Percentiles rank a stretch among this genome's conserved stretches.
Evolutionary conservation across 176 grass and related monocot genomes (phyloP).

Genomic region (Hyparrhenia diplandra): DNA sequence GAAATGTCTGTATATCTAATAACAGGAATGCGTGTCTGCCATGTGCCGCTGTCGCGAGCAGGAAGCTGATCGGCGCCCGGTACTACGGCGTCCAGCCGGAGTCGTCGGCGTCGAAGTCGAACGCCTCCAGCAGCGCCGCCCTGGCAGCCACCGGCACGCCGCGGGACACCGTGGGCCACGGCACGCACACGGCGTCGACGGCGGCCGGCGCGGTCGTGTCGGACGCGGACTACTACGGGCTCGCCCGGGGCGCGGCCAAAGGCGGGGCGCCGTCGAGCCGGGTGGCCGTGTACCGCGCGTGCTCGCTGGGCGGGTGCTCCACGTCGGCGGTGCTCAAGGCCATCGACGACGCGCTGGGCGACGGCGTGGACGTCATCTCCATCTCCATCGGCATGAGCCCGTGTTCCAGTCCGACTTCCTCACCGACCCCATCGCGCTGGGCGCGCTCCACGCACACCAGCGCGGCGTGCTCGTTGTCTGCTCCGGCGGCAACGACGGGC

Average conservation of each 20-base stretch:
- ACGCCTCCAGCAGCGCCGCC: conserved; percentile 1
- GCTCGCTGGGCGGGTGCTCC: conserved; percentile 79
- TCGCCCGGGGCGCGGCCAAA: conserved; percentile 64
- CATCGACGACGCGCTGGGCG: conserved; percentile 84
- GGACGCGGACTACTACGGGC: conserved; percentile 68
- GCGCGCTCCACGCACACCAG: conserved; percentile 80
- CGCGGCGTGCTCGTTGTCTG: conserved; percentile 86
- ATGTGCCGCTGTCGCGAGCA: conserved; percentile 5
- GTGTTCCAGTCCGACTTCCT: conserved; percentile 77
- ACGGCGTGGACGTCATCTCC: conserved; percentile 87
- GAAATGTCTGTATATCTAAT: background rate
- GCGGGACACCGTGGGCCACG: conserved; percentile 74
- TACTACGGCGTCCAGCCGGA: conserved; percentile 57
- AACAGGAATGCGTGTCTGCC: background rate
- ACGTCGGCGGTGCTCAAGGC: conserved; percentile 75
- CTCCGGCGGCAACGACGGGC: conserved; percentile 93
- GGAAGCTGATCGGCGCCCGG: conserved; percentile 93
- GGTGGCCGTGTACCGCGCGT: conserved; percentile 84
- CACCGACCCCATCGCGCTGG: conserved; percentile 77
- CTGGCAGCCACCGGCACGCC: conserved; percentile 37
- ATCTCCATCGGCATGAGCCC: conserved; percentile 89
- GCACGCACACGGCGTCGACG: conserved; percentile 87
- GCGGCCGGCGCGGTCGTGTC: conserved; percentile 60
- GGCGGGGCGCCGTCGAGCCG: conserved; percentile 69
- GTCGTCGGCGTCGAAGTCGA: conserved; percentile 29